A percentile compares a stretch with the other conserved stretches of the same genome.
Evolutionary conservation across 2,329 filamentous ascomycete genomes (phyloP).

Genomic region (Fusarium pseudonygamai): DNA sequence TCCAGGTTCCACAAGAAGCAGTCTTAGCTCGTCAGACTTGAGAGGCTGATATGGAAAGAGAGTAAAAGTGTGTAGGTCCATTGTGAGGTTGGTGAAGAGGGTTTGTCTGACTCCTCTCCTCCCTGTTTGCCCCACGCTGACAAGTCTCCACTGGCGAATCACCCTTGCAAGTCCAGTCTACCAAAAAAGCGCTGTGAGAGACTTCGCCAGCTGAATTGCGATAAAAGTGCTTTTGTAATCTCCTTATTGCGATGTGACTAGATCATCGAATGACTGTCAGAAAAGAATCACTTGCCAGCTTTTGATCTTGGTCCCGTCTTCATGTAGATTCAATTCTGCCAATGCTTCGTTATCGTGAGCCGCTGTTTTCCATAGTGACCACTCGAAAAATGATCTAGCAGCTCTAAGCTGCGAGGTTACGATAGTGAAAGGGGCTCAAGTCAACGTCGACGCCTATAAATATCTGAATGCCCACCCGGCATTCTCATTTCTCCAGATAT

Average conservation of each 20-base stretch:
- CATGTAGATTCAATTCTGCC: fast-evolving
- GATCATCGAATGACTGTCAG: neutral
- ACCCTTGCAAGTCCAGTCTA: too few relatives aligned
- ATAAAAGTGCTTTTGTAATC: fast-evolving
- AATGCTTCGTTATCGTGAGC: fast-evolving
- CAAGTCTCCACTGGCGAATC: neutral
- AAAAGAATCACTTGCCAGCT: fast-evolving
- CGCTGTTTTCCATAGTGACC: fast-evolving
- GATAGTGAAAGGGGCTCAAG: neutral
- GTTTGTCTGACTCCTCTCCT: too few relatives aligned
- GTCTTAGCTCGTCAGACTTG: fast-evolving
- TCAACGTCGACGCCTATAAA: neutral
- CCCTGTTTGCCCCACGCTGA: neutral
- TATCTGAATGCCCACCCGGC: neutral
- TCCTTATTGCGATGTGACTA: fast-evolving
- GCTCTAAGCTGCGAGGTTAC: neutral
- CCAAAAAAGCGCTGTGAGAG: too few relatives aligned
- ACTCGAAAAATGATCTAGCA: neutral
- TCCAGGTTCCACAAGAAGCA: neutral
- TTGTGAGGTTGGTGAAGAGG: neutral
- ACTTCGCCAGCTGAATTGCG: neutral
- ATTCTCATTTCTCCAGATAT: neutral
- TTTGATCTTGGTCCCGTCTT: neutral
- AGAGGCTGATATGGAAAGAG: neutral
- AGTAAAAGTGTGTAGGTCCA: neutral